Evolutionary conservation across 805 yeast species (phyloP).

Genomic region (Starmerella tilneyi): DNA sequence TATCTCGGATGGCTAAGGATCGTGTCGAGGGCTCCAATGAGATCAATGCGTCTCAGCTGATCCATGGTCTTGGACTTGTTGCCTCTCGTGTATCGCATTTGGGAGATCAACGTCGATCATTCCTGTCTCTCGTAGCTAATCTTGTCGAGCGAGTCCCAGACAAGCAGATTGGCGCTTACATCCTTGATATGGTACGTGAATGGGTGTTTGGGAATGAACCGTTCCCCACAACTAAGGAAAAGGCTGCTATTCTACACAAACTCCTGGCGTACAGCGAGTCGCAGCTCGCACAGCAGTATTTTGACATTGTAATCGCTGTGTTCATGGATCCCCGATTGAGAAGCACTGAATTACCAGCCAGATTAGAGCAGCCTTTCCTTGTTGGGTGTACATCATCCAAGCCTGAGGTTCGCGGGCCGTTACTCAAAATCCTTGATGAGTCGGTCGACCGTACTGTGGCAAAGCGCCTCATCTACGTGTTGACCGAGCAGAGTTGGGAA

Average conservation of each 20-base stretch:
- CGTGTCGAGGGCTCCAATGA: slow-evolving; percentile 18
- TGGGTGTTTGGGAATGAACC: slow-evolving; percentile 80
- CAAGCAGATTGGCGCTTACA: slow-evolving; percentile 58
- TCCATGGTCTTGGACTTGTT: slow-evolving; percentile 64
- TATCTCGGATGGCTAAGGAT: slow-evolving; percentile 34
- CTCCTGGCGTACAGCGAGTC: slow-evolving; percentile 78
- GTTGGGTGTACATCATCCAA: slow-evolving; percentile 73
- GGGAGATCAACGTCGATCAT: slow-evolving; percentile 88
- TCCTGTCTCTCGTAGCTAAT: slow-evolving; percentile 75
- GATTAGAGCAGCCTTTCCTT: slow-evolving; percentile 93
- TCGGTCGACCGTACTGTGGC: slow-evolving; percentile 69
- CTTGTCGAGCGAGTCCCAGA: slow-evolving; percentile 81
- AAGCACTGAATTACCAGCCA: slow-evolving; percentile 77
- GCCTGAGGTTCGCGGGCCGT: slow-evolving; percentile 57
- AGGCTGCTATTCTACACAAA: slow-evolving; percentile 84
- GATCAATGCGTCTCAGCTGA: slow-evolving; percentile 38
- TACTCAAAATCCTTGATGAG: slow-evolving; percentile 68
- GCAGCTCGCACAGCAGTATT: slow-evolving; percentile 63
- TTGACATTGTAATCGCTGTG: slow-evolving; percentile 74
- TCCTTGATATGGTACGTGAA: slow-evolving; percentile 63
- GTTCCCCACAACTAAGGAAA: slow-evolving; percentile 91
- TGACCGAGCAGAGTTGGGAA: slow-evolving; percentile 98
- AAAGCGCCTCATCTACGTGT: slow-evolving; percentile 71
- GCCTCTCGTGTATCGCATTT: slow-evolving; percentile 72
- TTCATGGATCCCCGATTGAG: slow-evolving; percentile 70